Evolutionary conservation across 2,329 filamentous ascomycete species (phyloP), one percentile per base, ranked within the genome.

Genomic region (Trichoderma breve): DNA sequence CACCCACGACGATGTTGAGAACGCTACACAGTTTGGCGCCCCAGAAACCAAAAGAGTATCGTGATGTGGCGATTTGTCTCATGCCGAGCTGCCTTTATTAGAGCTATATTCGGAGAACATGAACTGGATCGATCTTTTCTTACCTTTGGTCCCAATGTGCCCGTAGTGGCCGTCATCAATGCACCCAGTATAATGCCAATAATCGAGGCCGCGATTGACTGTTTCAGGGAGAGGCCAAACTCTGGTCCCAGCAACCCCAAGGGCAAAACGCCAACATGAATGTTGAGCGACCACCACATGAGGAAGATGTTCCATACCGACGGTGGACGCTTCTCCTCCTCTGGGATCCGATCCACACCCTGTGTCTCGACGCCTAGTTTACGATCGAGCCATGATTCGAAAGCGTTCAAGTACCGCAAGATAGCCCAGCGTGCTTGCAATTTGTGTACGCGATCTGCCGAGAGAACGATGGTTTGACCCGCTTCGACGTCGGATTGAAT

Each of bases 1-100:
- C 73, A 36, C 74, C 74, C 8, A 75, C 73, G n/a, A 76, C 70
- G 53, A 76, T 71, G 69, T 76, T 76, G 14, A 76, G 72, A 1
- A 75, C 47, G 32, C 73, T 73, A n/a, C 74, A 75, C 6, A 76
- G 64, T 36, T 74, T 75, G 26, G 75, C 74, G 47, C 75, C 74
- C 75, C 75, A 76, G 30, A 75, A 72, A 4, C 75, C 75, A 53
- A 76, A 70, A 1, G 74, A 74, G 43, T 73, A 74, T 12, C 73
- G 67, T 26, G 72, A 72, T 8, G 71, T 68, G 15, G 74, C 74
- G 28, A 76, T 73, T 21, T 76, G 74, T 28, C 62, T 65, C 43
- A 65, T 47, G 1, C 62, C 62, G 6, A 65, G 62, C 62, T 65
- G 18, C 43, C n/a, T 36, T 62, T 9, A 39, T 62, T 26, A 62